A percentile compares a stretch with the other conserved stretches of the same genome.
Evolutionary conservation across 192 early-diverging fungal species (phyloP).

Genomic region (Haplosporangium gracile): DNA sequence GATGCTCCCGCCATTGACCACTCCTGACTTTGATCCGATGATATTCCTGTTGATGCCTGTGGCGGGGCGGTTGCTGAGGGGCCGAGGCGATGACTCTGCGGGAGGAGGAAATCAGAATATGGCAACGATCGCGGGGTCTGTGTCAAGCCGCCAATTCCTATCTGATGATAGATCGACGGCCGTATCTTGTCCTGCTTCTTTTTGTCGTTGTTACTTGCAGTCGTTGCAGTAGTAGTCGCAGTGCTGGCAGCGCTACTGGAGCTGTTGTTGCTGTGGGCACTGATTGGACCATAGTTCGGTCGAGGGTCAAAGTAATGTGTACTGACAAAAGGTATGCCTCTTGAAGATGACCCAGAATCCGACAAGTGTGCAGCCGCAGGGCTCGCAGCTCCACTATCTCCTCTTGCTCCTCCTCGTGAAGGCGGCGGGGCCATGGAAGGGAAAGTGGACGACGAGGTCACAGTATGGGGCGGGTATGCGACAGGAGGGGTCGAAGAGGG

Average conservation of each 20-base stretch:
- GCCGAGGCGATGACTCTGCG: not conserved
- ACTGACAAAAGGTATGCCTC: not conserved
- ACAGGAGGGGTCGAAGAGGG: constrained; percentile 3
- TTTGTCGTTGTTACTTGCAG: not conserved
- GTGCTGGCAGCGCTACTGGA: not conserved
- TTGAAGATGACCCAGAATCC: not conserved
- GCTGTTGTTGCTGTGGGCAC: constrained; percentile 3
- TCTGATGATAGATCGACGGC: constrained; percentile 14
- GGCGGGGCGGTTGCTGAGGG: not conserved
- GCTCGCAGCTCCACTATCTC: not conserved
- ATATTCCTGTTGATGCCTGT: not conserved
- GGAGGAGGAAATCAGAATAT: not conserved
- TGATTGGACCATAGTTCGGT: not conserved
- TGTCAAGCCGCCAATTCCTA: not conserved
- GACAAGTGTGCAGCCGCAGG: not conserved
- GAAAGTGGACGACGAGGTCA: not conserved
- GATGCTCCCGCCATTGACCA: not conserved
- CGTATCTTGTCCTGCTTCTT: not conserved
- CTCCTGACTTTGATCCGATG: not conserved
- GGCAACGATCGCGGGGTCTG: constrained; percentile 24
- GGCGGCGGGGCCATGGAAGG: not conserved
- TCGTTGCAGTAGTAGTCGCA: not conserved
- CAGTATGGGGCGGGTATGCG: not conserved
- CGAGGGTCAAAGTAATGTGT: not conserved
- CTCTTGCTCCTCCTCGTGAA: not conserved